Evolutionary conservation across 208 protist genomes (phyloP), one percentile per base, ranked within the genome.

Genomic region (Crithidia brevicula): DNA sequence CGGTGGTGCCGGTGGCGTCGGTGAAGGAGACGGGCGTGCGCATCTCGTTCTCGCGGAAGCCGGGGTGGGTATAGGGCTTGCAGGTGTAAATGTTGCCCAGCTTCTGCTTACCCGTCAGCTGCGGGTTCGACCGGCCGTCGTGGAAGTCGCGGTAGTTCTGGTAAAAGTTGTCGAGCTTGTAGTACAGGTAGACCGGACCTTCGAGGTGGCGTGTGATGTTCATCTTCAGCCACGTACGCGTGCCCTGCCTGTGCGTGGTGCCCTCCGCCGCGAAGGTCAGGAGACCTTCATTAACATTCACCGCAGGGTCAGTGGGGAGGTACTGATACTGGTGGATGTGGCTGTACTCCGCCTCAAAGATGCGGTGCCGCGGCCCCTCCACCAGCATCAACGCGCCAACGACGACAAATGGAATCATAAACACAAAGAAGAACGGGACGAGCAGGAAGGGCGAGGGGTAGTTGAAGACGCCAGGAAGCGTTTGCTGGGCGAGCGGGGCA

Each of bases 111-210:
- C 91, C 93, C 18, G 38, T 58, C 27, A 97, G 67, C 81, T 96
- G 89, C 66, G 63, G 33, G 36, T 67, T 77, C 31, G 66, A 82
- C 27, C 84, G 73, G 31, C 87, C 82, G 31, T 86, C 60, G 67
- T 91, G 89, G 79, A 99, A 99, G 47, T 87, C 75, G 36, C 98
- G 80, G 77, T 98, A 91, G 75, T 99, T 99, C 72, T 99, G 98
- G 80, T 98, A 99, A 66, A 98, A 99, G 67, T 99, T 97, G 20
- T 82, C 77, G 0, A 99, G 70, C 74, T 90, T 89, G 79, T 99
- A 99, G 74, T 99, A 99, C 64, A 99, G 73, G 77, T 98, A 99
- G 33, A 99, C 89, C 15, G 98, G 97, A 20, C 83, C 69, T 43
- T 91, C 64, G 63, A 99, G 89, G 47, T 60, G 72, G 25, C 86